Base-by-base conservation (phyloP, 2,329 filamentous ascomycete genomes). In the Raffaelea arxii region DNA sequence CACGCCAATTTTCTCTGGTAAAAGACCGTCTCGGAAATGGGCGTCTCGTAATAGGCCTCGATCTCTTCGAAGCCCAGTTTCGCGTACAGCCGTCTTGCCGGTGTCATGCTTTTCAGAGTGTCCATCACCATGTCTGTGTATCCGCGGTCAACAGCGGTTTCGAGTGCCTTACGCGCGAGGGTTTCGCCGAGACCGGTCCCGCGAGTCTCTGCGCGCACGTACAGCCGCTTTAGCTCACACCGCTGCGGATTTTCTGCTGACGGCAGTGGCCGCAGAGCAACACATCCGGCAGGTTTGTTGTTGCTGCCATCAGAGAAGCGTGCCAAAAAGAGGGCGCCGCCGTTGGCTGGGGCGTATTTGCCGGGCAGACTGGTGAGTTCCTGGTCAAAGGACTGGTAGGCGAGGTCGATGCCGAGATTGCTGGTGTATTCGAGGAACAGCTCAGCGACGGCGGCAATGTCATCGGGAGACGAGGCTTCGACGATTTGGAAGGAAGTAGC, bases 31-130 rank as follows among this genome's bases (percentile, higher is more conserved):
- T 47, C 48, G 3, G 19, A 21, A 12, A 51, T 44, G 12, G 52
- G 52, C 25, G 47, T 50, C 14, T 48, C 42, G 37, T 54, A 54
- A 42, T 54, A 54, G 3, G 50, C 45, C 14, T 24, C 18, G 12
- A 44, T 49, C 32, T 49, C 36, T 43, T 60, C 57, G 52, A 70
- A 74, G 3, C 70, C 70, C 53, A 69, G 61, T 49, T 66, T 72
- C 48, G 64, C 59, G 55, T 74, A 75, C 24, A 74, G 57, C 7
- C 57, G 58, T 32, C 63, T 58, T 0, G 66, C 68, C 4, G 62
- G 60, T 4, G 60, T 21, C 52, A 52, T 49, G 2, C 45, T 41
- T 18, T 32, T 9, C 38, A 54, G 45, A 25, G 52, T 54, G 46
- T 52, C 52, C 43, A 54, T 49, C 19, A 51, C 49, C 14, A 47